Percentiles rank a stretch among this genome's conserved stretches.
Conservation (phyloP, 2,329 filamentous ascomycete species). For the Beauveria asiatica region DNA sequence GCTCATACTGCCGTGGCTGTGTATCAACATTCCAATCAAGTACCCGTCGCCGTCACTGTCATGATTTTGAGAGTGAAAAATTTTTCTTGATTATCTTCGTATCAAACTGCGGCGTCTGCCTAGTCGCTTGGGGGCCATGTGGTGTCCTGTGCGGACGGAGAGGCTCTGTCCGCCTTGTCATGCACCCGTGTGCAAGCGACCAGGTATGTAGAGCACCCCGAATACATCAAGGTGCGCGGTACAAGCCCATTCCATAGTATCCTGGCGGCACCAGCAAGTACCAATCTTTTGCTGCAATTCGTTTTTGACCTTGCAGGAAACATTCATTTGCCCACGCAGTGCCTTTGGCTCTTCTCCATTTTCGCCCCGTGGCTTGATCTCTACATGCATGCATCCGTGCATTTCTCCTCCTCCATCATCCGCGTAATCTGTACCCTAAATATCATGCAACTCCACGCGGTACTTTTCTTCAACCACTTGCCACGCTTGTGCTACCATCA, state of each 20-base stretch:
- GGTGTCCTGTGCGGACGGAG: background rate
- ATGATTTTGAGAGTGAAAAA: background rate
- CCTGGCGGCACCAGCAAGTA: no score
- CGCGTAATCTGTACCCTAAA: background rate
- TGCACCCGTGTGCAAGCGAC: background rate
- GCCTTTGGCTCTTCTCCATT: background rate
- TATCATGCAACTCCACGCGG: background rate
- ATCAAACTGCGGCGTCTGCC: background rate
- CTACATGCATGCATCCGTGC: slow-evolving; percentile 1
- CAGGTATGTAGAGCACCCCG: no score
- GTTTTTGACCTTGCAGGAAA: background rate
- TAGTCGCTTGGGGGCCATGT: background rate
- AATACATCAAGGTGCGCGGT: no score
- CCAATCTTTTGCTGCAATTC: no score
- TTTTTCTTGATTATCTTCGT: background rate
- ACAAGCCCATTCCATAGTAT: no score
- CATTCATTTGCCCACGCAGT: no score
- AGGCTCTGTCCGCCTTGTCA: background rate
- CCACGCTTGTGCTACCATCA: no score
- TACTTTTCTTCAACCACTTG: background rate
- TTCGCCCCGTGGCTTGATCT: slow-evolving; percentile 5
- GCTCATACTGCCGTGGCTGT: background rate
- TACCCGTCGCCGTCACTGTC: background rate
- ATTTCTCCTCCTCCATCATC: background rate
- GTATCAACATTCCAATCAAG: background rate